Evolutionary conservation across 2,329 filamentous ascomycete species (phyloP), one percentile per base, ranked within the genome.

Genomic region (Penicillium aurantiogriseum): DNA sequence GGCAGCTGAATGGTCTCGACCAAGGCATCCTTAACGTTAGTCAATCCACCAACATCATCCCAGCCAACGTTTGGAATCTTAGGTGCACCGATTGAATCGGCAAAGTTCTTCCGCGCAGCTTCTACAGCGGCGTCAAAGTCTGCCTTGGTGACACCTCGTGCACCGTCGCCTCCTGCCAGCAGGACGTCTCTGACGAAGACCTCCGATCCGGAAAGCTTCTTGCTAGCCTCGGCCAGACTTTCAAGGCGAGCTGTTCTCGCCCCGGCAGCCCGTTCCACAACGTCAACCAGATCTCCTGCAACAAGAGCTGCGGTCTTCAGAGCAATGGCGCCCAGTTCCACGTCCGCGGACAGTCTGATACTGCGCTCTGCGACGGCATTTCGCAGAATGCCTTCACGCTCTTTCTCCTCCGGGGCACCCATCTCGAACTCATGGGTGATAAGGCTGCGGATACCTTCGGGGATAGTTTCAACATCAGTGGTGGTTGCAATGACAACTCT

Each of bases 1-100:
- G 93, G 94, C 36, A 97, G 81, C 72, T 97, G 93, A 53, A 97
- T 97, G 0, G 94, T 97, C 74, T 97, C 94, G 73, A 91, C 90
- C 52, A 97, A 89, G n/a, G 93, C 92, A 65, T 96, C 92, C 79
- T 97, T 97, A 73, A 97, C 92, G 67, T 96, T 92, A 31, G 89
- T 87, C 33, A 97, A 82, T 49, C 94, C 93, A 74, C 93, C 93
- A 21, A 99, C 93, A 72, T 99, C 93, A 65, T 93, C 89, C 93
- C 93, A 99, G 23, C 88, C 88, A 7, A 99, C 94, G 62, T 96
- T 97, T 7, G 93, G 94, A 61, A 97, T 97, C 82, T 97, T 97
- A 2, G 94, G 94, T 5, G 94, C 94, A 25, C 94, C 94, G 63
- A 99, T 99, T 0, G 93, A 89, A 73, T 97, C 94, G 6, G 94